Base-by-base conservation (phyloP, 352 stramenopile species). In the Phytophthora pinifolia region DNA sequence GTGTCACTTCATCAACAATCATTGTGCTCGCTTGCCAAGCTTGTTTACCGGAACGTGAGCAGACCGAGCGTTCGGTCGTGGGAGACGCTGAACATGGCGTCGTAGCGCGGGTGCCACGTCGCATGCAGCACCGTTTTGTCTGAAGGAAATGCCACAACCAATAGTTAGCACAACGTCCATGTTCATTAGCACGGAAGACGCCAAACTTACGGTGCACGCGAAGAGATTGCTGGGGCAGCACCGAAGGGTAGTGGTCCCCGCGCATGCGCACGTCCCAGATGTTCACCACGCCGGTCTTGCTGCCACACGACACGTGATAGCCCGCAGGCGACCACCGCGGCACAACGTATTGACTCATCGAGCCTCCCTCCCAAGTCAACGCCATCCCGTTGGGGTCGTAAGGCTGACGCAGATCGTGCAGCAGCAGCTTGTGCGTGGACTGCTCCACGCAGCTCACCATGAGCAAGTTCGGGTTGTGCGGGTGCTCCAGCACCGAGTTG, bases 71-170 rank as follows among this genome's bases (percentile, higher is more conserved):
- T 88, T 44, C 85, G 79, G 44, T 95, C 85, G 62, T 88, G 72
- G 4, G 85, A 95, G 62, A 95, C 77, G 9, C 70, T 95, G 56
- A 95, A 87, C 63, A 95, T 84, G 44, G 81, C 85, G 54, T 95
- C 82, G 69, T 95, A 83, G 7, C 69, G 74, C 27, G 85, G 78
- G 48, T 92, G 81, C 85, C 85, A 95, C n/a, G 79, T 90, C 48
- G 80, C 83, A 43, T 95, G 85, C 2, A 95, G 62, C 44, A 95
- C 85, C 45, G 83, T 84, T 69, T 91, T 92, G 37, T 85, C 83
- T 92, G 54, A 62, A 15, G 6, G 13, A 61, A 31, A 14, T 49
- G 9, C 22, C 22, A 27, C 22, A 4, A 27, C 4, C 22, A 27
- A 27, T 6, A 27, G 22, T 27, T 27, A 27, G 22, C 22, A 27